Base-by-base conservation (phyloP, 768 basidiomycete species). In the Tylopilus balloui region DNA sequence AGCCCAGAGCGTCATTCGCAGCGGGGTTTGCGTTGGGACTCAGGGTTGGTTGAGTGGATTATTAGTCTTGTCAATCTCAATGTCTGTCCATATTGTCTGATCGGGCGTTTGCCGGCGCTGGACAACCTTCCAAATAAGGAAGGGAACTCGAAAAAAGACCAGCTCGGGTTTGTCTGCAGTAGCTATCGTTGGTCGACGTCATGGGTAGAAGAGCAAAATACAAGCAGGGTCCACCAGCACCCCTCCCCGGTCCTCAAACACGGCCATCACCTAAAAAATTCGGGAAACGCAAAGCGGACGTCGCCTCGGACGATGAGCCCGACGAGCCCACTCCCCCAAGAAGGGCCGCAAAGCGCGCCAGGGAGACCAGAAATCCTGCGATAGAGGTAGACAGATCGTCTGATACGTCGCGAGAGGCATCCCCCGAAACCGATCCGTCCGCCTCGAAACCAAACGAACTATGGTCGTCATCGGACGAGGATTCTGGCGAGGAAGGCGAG, bases 131-230 rank as follows among this genome's bases (percentile, higher is more conserved):
- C 63, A 32, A 56, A 63, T 55, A 40, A n/a, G 60, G 60, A 59
- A 61, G 48, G 50, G 48, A n/a, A n/a, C n/a, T n/a, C n/a, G 52
- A 56, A 53, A 61, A 61, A 64, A 65, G 47, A 25, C 38, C 6
- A 17, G 34, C 34, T 34, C 29, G 45, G 4, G 9, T 23, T 46
- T 24, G n/a, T 23, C 17, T 17, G 4, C 27, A 2, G 23, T 31
- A 42, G 14, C 43, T 20, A 44, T 38, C 34, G 32, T 34, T 48
- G 43, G 38, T 31, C 51, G 8, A 46, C 53, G 58, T 39, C 42
- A 92, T 93, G 91, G 91, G 91, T 38, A 80, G 90, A 62, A 81
- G 88, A 54, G 79, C 88, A 57, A 90, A 87, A 68, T 83, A 86
- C 70, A 92, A 92, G 71, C 91, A 93, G 66, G 77, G 72, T 2